These are phyloP conservation scores for Isabelozyma heimii DNA, from an alignment of 805 yeast genomes.

Conservation along the genomic window DNA sequence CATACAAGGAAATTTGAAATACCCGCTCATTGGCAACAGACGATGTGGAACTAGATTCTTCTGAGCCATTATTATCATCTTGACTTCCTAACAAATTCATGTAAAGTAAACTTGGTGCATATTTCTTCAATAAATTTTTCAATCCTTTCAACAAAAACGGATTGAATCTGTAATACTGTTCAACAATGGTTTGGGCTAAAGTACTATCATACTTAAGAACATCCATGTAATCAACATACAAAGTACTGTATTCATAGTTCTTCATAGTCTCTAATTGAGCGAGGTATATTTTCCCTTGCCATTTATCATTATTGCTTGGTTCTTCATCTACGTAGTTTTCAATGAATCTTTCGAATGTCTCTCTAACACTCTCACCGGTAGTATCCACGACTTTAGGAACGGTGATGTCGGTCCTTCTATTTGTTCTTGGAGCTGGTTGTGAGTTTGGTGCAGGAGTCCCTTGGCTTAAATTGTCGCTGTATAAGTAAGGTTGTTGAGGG, in stretches of 20 bases:
- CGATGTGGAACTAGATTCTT: slow-evolving; percentile 40
- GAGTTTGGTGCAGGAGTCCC: slow-evolving; percentile 10
- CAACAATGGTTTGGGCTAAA: slow-evolving; percentile 82
- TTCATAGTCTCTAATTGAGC: slow-evolving; percentile 82
- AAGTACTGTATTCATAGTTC: slow-evolving; percentile 67
- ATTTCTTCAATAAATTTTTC: slow-evolving; percentile 64
- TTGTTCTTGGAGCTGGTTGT: slow-evolving; percentile 10
- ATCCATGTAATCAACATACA: slow-evolving; percentile 85
- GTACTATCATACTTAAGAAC: slow-evolving; percentile 79
- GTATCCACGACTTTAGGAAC: slow-evolving; percentile 87
- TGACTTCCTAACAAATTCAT: slow-evolving; percentile 44
- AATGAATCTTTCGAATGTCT: slow-evolving; percentile 81
- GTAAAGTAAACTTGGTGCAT: slow-evolving; percentile 65
- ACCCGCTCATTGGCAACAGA: slow-evolving; percentile 60
- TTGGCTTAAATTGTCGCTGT: slow-evolving; percentile 19
- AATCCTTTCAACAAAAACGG: slow-evolving; percentile 81
- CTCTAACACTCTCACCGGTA: slow-evolving; percentile 92
- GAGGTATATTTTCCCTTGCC: slow-evolving; percentile 61
- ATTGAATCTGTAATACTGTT: slow-evolving; percentile 88
- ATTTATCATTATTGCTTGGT: slow-evolving; percentile 34
- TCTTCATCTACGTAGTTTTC: slow-evolving; percentile 56
- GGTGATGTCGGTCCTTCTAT: slow-evolving; percentile 58
- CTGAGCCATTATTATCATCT: slow-evolving; percentile 23
- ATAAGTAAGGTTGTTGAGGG: slow-evolving; percentile 21
- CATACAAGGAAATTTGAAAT: slow-evolving; percentile 88